Evolutionary conservation across 805 yeast genomes (phyloP).

Genomic region (Lipomyces orientalis): DNA sequence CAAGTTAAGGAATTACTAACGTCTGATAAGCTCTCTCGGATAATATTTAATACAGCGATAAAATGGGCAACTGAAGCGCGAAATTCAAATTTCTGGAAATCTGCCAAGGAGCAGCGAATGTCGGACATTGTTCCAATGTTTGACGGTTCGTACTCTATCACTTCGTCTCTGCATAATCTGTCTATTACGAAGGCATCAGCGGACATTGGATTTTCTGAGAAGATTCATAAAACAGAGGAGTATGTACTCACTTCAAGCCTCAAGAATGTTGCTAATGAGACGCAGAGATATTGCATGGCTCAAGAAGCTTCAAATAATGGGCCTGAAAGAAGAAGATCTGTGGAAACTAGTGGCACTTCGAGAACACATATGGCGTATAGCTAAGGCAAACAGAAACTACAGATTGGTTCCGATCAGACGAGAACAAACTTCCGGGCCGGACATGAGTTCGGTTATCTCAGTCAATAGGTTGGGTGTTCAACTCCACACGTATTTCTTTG

Average conservation of each 20-base stretch:
- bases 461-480: slow-evolving; percentile 33
- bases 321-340: slow-evolving; percentile 69
- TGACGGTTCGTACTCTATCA: slow-evolving; percentile 33
- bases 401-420: slow-evolving; percentile 8
- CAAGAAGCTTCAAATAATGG: slow-evolving; percentile 72
- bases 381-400: slow-evolving; percentile 41
- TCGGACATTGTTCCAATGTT: slow-evolving; percentile 34
- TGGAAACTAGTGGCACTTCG: slow-evolving; percentile 83
- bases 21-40: slow-evolving; percentile 53
- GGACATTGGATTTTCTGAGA: slow-evolving; percentile 23
- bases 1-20: background rate
- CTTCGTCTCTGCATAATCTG: slow-evolving; percentile 29
- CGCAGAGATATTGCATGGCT: slow-evolving; percentile 72
- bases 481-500: slow-evolving; percentile 36
- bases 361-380: slow-evolving; percentile 67
- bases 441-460: slow-evolving; percentile 16
- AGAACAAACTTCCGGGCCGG: slow-evolving; percentile 4
- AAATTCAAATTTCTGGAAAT: slow-evolving; percentile 82
- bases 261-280: background rate
- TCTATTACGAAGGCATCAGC: slow-evolving; percentile 25
- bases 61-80: slow-evolving; percentile 74
- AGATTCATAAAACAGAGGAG: slow-evolving; percentile 29
- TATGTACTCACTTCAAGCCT: slow-evolving; percentile 4
- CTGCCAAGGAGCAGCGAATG: slow-evolving; percentile 36
- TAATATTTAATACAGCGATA: slow-evolving; percentile 65